Base-by-base conservation (phyloP, 331 rosid species). In the Rosa hybrid region DNA sequence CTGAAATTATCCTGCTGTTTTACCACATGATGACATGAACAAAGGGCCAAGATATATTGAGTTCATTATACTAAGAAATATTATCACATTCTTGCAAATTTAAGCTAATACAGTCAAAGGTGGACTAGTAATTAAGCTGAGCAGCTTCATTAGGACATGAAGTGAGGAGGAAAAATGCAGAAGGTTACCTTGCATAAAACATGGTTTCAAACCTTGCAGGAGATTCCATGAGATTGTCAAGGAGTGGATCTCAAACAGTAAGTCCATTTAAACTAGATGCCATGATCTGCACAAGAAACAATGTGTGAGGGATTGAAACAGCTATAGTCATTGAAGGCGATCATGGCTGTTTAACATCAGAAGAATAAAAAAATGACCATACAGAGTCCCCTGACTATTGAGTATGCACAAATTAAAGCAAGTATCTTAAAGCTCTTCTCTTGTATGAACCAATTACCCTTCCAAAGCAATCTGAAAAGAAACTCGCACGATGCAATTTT, bases 201-300 rank as follows among this genome's bases (percentile, higher is more conserved):
- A 87, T 77, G 85, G 88, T 86, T 62, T 95, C 99, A 41, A 97
- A 95, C 87, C 98, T 89, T 54, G 94, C 98, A 1, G 98, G 97
- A 88, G 97, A 95, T 69, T 95, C 99, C 99, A 95, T 85, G 39
- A 93, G 93, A 87, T 88, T 95, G 65, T 91, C 99, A 64, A 97
- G 80, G 71, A 95, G 94, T 57, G 98, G 91, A 62, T 95, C 99
- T 78, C 93, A 98, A 72, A 95, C 99, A 20, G 98, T 93, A 87
- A 93, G 86, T 62, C 99, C 99, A 53, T 93, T 95, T 86, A 95
- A 90, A 88, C 99, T 95, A 65, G 99, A 91, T 56, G 99, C 99
- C 99, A 95, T 93, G 80, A 95, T 93, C 99, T 95, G 87, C 53
- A 51, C 21, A 21, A 41, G 17, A 76, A 68, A 63, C 68, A 80